These are phyloP conservation scores for Penicillium desertorum DNA, from an alignment of 495 filamentous ascomycete genomes.

Conservation along the genomic window DNA sequence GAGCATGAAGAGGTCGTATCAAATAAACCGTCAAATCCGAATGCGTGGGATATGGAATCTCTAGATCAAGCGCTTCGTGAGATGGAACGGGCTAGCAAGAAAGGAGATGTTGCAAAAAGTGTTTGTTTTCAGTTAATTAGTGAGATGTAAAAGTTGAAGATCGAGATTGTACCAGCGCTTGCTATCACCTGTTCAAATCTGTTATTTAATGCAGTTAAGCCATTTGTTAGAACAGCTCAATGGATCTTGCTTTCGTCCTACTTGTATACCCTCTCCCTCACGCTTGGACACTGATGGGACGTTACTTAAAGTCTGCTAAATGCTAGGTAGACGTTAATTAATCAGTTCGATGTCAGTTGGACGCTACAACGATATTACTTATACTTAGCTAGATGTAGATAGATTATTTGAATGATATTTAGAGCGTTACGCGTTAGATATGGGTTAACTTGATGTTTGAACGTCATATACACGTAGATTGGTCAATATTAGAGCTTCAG, in stretches of 20 bases:
- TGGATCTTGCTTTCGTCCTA: not conserved
- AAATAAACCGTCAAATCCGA: not conserved
- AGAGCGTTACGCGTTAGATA: too few species aligned
- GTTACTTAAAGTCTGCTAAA: too few species aligned
- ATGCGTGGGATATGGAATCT: conserved; percentile 19
- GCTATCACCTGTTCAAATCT: not conserved
- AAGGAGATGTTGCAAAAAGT: conserved; percentile 21
- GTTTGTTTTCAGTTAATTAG: conserved; percentile 28
- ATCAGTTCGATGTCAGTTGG: too few species aligned
- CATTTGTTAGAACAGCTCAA: not conserved
- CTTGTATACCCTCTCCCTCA: not conserved
- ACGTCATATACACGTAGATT: too few species aligned
- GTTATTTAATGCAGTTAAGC: not conserved
- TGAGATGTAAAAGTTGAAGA: conserved; percentile 18
- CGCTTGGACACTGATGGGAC: too few species aligned
- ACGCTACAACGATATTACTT: too few species aligned
- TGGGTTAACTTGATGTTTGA: too few species aligned
- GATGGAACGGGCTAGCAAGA: conserved; percentile 21
- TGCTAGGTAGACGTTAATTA: too few species aligned
- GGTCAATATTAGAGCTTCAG: too few species aligned
- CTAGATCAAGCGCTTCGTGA: conserved; percentile 24
- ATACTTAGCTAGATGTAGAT: too few species aligned
- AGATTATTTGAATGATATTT: too few species aligned
- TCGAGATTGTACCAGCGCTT: not conserved
- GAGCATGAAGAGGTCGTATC: conserved; percentile 18